Evolutionary conservation across 352 stramenopile genomes (phyloP), one percentile per base, ranked within the genome.

Genomic region (Globisporangium takayamanum): DNA sequence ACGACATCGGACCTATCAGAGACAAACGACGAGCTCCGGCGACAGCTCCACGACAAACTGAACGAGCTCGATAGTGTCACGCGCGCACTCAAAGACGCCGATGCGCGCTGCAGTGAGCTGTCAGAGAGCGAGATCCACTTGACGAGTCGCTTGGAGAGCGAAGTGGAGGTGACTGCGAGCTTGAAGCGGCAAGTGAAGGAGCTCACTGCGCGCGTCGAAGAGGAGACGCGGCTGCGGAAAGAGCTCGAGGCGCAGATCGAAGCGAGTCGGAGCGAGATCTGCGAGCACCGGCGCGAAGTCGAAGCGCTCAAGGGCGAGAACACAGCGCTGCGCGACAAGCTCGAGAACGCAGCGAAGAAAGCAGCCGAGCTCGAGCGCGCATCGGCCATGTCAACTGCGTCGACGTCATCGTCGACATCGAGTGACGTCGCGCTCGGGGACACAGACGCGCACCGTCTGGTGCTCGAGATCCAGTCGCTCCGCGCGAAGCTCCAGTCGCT

Each of bases 391-490:
- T 83, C 76, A 8, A 77, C 69, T 14, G 50, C 50, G 41, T 76
- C 72, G 2, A 72, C 53, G 12, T 65, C 66, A 14, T 59, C 62
- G 30, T 58, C 75, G 10, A 42, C 54, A 5, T 67, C 64, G 20
- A 47, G 55, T 30, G 60, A 67, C 5, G 42, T 26, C 33, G 33
- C 33, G 33, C 33, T 39, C 33, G 33, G 33, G 33, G 57, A 67
- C 14, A n/a, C 55, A 68, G 59, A 64, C 44, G 57, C 61, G 3
- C 61, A 59, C 30, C 63, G 67, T 1, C 57, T 73, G 11, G 54
- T 65, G 5, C 52, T 84, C 28, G 80, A 91, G 58, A 73, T 88
- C 60, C 73, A 87, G 53, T 74, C 75, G 6, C 69, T 91, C 41
- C 74, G 77, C 6, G 57, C 62, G 5, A 77, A 67, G 8, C 64